phyloP scores from a whole-genome alignment of 2,329 filamentous ascomycete species.

The Purpureocillium takamizusanense region DNA sequence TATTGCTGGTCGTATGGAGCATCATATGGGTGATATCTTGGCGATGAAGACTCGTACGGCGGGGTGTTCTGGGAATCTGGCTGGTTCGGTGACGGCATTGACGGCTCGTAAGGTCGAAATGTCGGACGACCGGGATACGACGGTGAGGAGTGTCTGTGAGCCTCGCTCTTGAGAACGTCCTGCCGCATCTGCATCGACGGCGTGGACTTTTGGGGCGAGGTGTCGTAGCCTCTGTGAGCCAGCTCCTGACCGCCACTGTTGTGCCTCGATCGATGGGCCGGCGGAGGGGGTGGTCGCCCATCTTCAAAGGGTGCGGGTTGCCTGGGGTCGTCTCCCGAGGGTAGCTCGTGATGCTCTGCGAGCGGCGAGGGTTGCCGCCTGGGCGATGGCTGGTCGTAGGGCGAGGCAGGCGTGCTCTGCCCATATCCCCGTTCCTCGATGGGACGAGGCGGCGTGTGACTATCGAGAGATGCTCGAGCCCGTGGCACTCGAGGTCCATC shows the following conservation, averaged over 20 bases:
- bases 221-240: slow-evolving; percentile 31
- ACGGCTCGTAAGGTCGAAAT: slow-evolving; percentile 42
- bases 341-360: slow-evolving; percentile 21
- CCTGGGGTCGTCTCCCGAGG: slow-evolving; percentile 19
- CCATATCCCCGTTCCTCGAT: slow-evolving; percentile 28
- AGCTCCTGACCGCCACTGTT: slow-evolving; percentile 34
- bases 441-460: slow-evolving; percentile 17
- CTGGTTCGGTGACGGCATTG: slow-evolving; percentile 26
- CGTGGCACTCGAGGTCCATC: slow-evolving; percentile 20
- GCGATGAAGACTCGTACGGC: slow-evolving; percentile 25
- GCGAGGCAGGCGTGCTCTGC: slow-evolving; percentile 16
- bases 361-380: slow-evolving; percentile 24
- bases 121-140: slow-evolving; percentile 45
- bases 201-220: slow-evolving; percentile 29
- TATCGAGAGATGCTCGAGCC: slow-evolving; percentile 25
- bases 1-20: slow-evolving; percentile 33
- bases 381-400: slow-evolving; percentile 29
- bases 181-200: slow-evolving; percentile 47
- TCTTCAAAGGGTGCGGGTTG: slow-evolving; percentile 28
- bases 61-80: slow-evolving; percentile 16
- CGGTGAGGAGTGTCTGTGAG: slow-evolving; percentile 41
- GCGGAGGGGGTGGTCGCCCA: slow-evolving; percentile 45
- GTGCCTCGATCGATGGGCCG: slow-evolving; percentile 41
- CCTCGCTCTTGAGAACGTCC: slow-evolving; percentile 48
- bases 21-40: slow-evolving; percentile 44